Percentiles rank a stretch among this genome's conserved stretches.
These are phyloP conservation scores for Chimonanthus praecox DNA, from an alignment of 164 flowering plant species.

Conservation along the genomic window DNA sequence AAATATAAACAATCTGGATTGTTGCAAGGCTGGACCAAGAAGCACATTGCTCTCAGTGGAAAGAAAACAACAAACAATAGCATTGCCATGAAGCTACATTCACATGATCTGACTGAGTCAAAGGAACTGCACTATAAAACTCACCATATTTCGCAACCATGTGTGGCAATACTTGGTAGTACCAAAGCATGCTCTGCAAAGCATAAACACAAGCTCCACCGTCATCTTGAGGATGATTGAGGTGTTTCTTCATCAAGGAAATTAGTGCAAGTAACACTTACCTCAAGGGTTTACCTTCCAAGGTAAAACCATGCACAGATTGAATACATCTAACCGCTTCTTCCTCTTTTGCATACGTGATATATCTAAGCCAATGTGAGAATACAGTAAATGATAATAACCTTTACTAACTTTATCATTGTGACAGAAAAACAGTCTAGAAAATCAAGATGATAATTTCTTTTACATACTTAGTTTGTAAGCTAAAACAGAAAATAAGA, in stretches of 20 bases:
- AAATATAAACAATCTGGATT: conserved; percentile 89
- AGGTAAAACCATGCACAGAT: conserved; percentile 76
- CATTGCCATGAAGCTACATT: neutral
- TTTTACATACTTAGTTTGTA: too few species aligned
- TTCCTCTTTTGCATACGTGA: conserved; percentile 86
- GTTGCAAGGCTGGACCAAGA: conserved; percentile 52
- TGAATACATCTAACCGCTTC: conserved; percentile 97
- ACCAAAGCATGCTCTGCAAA: conserved; percentile 94
- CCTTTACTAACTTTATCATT: neutral
- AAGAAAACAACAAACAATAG: neutral
- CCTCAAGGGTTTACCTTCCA: conserved; percentile 90
- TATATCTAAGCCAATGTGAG: conserved; percentile 55
- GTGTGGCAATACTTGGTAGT: conserved; percentile 98
- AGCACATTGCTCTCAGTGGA: neutral
- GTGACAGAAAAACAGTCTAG: neutral
- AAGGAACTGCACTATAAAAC: conserved; percentile 1
- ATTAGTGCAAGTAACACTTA: conserved; percentile 15
- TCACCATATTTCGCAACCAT: conserved; percentile 93
- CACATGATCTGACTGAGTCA: neutral
- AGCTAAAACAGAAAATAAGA: neutral
- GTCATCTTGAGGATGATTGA: conserved; percentile 1
- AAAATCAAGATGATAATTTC: too few species aligned
- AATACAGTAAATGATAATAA: neutral
- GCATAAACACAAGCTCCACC: neutral
- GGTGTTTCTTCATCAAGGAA: neutral